Percentiles rank a stretch among this genome's conserved stretches.
These are phyloP conservation scores for Ophiostoma ulmi DNA, from an alignment of 2,329 filamentous ascomycete species.

Conservation along the genomic window DNA sequence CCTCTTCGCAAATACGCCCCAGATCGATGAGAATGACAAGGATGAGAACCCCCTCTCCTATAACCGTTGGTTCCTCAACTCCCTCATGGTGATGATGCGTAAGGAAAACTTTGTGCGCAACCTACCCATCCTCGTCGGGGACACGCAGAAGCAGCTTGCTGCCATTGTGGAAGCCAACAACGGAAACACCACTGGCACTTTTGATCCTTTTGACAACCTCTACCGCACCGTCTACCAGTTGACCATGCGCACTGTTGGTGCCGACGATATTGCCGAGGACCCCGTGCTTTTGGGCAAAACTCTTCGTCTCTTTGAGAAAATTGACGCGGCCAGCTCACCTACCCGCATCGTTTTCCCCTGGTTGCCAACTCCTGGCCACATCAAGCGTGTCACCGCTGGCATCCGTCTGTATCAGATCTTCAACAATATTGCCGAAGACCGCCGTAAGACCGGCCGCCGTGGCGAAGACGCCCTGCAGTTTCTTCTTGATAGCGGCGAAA, in stretches of 20 bases:
- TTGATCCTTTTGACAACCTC: constrained; percentile 51
- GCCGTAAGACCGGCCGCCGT: constrained; percentile 39
- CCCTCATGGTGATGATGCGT: constrained; percentile 36
- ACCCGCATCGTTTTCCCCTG: constrained; percentile 49
- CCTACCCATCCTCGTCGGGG: constrained; percentile 41
- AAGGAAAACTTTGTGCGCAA: constrained; percentile 37
- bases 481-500: constrained; percentile 48
- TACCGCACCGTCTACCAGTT: constrained; percentile 51
- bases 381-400: constrained; percentile 43
- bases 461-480: constrained; percentile 50
- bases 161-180: constrained; percentile 33
- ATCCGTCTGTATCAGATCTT: constrained; percentile 46
- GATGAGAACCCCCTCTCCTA: constrained; percentile 25
- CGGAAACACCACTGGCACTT: constrained; percentile 32
- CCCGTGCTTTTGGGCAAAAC: constrained; percentile 39
- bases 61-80: constrained; percentile 31
- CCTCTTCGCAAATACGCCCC: constrained; percentile 34
- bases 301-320: constrained; percentile 42
- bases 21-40: constrained; percentile 23
- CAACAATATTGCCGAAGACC: constrained; percentile 43
- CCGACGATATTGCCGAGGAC: constrained; percentile 49
- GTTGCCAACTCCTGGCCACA: constrained; percentile 42
- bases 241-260: constrained; percentile 53
- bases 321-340: constrained; percentile 43
- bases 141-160: constrained; percentile 39